phyloP scores from a whole-genome alignment of 305 asterid species.

The Petunia hybrid region DNA sequence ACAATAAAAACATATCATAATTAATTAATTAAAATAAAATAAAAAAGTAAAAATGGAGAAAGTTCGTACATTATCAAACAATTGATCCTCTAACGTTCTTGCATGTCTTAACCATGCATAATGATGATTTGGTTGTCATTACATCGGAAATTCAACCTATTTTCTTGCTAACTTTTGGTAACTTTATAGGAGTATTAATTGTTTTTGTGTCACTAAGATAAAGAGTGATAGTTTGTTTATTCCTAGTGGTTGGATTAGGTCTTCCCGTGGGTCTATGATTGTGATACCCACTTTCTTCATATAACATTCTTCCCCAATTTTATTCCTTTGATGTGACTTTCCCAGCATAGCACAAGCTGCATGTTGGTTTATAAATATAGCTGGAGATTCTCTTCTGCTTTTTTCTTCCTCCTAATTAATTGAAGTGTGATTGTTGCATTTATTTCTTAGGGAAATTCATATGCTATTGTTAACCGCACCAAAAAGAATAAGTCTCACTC shows the following conservation, averaged over 20 bases:
- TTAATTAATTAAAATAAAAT: not conserved
- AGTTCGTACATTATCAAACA: not conserved
- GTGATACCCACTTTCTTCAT: slow-evolving; percentile 43
- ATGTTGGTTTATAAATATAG: slow-evolving; percentile 7
- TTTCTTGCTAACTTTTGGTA: slow-evolving; percentile 25
- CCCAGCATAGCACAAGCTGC: slow-evolving; percentile 21
- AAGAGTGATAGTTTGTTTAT: slow-evolving; percentile 24
- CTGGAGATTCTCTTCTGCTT: slow-evolving; percentile 2
- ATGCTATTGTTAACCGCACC: too few relatives aligned
- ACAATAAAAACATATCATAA: not conserved
- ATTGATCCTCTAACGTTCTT: slow-evolving; percentile 9
- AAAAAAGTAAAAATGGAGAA: not conserved
- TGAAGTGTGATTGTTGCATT: not conserved
- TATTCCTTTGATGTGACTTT: slow-evolving; percentile 43
- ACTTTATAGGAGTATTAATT: not conserved
- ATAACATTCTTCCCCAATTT: slow-evolving; percentile 38
- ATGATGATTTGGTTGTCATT: slow-evolving; percentile 17
- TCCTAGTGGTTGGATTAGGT: slow-evolving; percentile 44
- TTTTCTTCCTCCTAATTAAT: not conserved
- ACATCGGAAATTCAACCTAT: slow-evolving; percentile 23
- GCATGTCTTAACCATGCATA: slow-evolving; percentile 17
- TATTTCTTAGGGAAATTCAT: too few relatives aligned
- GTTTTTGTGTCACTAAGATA: not conserved
- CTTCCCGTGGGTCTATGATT: slow-evolving; percentile 47
- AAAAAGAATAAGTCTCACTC: too few relatives aligned